Base-by-base conservation (phyloP, 768 basidiomycete species). In the Multifurca ochricompacta region DNA sequence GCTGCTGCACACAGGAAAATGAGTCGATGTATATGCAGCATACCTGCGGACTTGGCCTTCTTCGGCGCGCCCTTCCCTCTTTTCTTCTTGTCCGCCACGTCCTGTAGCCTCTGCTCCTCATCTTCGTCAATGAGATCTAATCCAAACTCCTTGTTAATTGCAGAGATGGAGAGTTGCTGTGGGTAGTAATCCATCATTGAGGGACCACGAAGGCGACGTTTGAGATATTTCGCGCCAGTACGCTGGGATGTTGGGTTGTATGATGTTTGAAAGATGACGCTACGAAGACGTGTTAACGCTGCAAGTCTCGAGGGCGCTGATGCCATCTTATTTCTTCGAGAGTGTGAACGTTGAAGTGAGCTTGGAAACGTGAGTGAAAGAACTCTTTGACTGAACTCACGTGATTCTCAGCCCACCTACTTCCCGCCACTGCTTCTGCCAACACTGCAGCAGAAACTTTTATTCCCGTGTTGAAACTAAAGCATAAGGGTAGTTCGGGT, bases 211-310 rank as follows among this genome's bases (percentile, higher is more conserved):
- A 97, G 79, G 16, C 86, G 77, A 13, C 79, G 75, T 18, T 86
- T 82, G 42, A 97, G 81, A 72, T 95, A 92, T 72, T 97, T 97
- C 25, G 91, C 86, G 16, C 95, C 95, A 0, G 88, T 93, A 16
- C 94, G 83, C 13, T 81, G 66, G 25, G 79, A 79, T 2, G 77
- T 77, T 0, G 94, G 94, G 70, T 97, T 97, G 71, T 87, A 91
- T 3, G 85, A 74, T 8, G 91, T 95, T 65, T 91, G 81, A 65
- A 97, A 95, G 49, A 97, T 79, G 37, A 74, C 66, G 66, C 81
- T 84, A 40, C 83, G 84, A 5, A 87, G 73, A 45, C 78, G 76
- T 1, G 69, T 77, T 58, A 92, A 73, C n/a, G 78, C 72, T 13
- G 74, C 70, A n/a, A 89, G 68, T 48, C 81, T 78, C 34, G 77